Evolutionary conservation across 2,329 filamentous ascomycete species (phyloP).

Genomic region (Aspergillus calidoustus): DNA sequence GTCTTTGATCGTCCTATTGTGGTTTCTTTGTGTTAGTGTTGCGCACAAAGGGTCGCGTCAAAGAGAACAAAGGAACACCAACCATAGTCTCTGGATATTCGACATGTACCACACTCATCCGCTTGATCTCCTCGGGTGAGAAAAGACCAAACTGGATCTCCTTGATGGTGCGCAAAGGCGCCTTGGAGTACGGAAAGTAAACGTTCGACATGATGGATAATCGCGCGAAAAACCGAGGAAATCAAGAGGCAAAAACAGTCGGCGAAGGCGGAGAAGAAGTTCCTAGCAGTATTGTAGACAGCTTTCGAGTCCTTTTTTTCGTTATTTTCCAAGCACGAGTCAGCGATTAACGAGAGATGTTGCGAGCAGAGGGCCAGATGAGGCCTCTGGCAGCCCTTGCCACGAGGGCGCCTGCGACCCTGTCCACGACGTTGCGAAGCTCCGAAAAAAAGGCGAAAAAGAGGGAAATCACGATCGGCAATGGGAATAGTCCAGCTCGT

Average conservation of each 20-base stretch:
- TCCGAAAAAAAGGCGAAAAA: slow-evolving; percentile 35
- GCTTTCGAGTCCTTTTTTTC: slow-evolving; percentile 11
- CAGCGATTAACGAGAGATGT: slow-evolving; percentile 39
- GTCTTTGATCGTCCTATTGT: slow-evolving; percentile 78
- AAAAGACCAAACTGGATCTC: slow-evolving; percentile 99
- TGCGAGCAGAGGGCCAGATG: slow-evolving; percentile 46
- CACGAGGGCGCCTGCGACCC: slow-evolving; percentile 52
- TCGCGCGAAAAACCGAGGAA: slow-evolving; percentile 27
- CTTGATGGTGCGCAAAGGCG: slow-evolving; percentile 94
- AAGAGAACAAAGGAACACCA: slow-evolving; percentile 32
- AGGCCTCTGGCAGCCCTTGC: slow-evolving; percentile 54
- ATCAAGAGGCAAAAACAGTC: slow-evolving; percentile 16
- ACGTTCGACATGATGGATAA: slow-evolving; percentile 82
- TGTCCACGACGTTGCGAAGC: slow-evolving; percentile 43
- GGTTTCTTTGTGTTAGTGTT: slow-evolving; percentile 26
- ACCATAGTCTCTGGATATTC: slow-evolving; percentile 98
- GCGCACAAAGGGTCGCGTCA: slow-evolving; percentile 9
- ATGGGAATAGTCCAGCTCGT: slow-evolving; percentile 31
- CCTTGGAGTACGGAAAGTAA: slow-evolving; percentile 87
- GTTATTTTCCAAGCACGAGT: slow-evolving; percentile 18
- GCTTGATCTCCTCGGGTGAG: slow-evolving; percentile 98
- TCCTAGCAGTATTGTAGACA: slow-evolving; percentile 19
- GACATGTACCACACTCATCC: slow-evolving; percentile 95
- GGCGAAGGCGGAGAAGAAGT: slow-evolving; percentile 17
- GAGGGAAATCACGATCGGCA: slow-evolving; percentile 31